Percentiles rank a stretch among this genome's conserved stretches.
Evolutionary conservation across 2,329 filamentous ascomycete species (phyloP).

Genomic region (Aspergillus pseudoterreus): DNA sequence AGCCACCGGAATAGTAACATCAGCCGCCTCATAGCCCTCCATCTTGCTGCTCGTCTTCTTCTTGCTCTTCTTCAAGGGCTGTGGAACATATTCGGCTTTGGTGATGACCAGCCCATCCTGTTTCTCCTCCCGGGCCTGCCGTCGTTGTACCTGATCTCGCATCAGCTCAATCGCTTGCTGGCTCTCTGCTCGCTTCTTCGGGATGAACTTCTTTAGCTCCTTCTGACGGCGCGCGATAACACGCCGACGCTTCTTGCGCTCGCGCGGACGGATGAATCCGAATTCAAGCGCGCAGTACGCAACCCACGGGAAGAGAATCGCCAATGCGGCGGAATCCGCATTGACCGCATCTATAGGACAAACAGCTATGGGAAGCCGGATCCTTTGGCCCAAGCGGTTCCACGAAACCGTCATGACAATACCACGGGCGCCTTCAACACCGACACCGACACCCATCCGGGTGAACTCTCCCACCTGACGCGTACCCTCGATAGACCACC

Average conservation of each 20-base stretch:
- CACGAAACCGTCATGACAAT: constrained; percentile 38
- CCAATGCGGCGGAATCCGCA: constrained; percentile 31
- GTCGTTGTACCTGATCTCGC: constrained; percentile 35
- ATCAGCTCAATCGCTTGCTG: constrained; percentile 39
- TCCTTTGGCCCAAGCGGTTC: constrained; percentile 38
- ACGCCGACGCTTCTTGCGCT: constrained; percentile 32
- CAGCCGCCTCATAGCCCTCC: constrained; percentile 26
- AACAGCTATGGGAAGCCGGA: constrained; percentile 38
- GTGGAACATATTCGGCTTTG: constrained; percentile 40
- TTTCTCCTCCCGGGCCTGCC: constrained; percentile 33
- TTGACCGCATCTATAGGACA: constrained; percentile 33
- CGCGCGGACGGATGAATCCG: constrained; percentile 36
- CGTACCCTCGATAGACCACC: constrained; percentile 34
- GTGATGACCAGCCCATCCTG: constrained; percentile 37
- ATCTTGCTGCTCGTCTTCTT: constrained; percentile 10
- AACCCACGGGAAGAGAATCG: constrained; percentile 36
- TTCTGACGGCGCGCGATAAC: constrained; percentile 34
- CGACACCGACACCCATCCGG: constrained; percentile 37
- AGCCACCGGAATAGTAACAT: constrained; percentile 44
- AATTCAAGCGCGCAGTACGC: constrained; percentile 41
- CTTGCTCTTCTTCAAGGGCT: constrained; percentile 25
- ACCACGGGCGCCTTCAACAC: constrained; percentile 30
- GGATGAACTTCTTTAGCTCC: constrained; percentile 33
- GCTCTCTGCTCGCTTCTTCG: constrained; percentile 35
- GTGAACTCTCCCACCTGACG: constrained; percentile 37